A percentile compares a stretch with the other conserved stretches of the same genome.
Evolutionary conservation across 768 basidiomycete species (phyloP).

Genomic region (Agrocybe pediades): DNA sequence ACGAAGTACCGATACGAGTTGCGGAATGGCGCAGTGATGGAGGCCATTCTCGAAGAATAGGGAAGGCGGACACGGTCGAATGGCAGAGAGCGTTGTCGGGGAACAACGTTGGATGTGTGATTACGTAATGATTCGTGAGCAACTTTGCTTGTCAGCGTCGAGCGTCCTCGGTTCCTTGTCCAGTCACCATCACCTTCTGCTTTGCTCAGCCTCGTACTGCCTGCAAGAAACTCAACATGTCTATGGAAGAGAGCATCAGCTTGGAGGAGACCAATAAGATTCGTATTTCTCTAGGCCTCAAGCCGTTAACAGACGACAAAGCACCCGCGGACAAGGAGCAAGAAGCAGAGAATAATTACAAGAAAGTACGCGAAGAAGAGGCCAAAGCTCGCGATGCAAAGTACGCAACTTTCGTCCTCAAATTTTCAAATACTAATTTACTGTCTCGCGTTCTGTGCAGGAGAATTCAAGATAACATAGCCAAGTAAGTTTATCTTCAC

Average conservation of each 20-base stretch:
- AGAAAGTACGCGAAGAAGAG: slow-evolving; percentile 68
- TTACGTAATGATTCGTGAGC: slow-evolving; percentile 15
- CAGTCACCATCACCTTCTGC: background rate
- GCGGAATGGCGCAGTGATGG: slow-evolving; percentile 47
- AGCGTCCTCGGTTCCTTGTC: background rate
- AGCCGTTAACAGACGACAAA: slow-evolving; percentile 86
- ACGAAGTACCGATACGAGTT: slow-evolving; percentile 55
- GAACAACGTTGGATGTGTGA: slow-evolving; percentile 9
- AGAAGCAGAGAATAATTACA: slow-evolving; percentile 86
- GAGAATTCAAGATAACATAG: slow-evolving; percentile 72
- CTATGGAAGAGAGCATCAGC: slow-evolving; percentile 87
- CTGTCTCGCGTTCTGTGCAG: slow-evolving; percentile 39
- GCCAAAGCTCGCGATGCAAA: slow-evolving; percentile 74
- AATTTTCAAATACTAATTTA: slow-evolving; percentile 18
- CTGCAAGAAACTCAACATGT: slow-evolving; percentile 37
- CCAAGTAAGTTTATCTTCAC: slow-evolving; percentile 77
- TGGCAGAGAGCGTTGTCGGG: slow-evolving; percentile 3
- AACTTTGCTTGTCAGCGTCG: background rate
- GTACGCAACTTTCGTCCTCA: slow-evolving; percentile 42
- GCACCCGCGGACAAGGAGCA: slow-evolving; percentile 75
- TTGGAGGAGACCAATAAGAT: slow-evolving; percentile 97
- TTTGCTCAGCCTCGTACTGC: slow-evolving; percentile 22
- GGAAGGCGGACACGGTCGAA: slow-evolving; percentile 2
- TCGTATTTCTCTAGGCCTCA: slow-evolving; percentile 90
- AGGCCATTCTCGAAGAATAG: slow-evolving; percentile 36